Conservation (phyloP, 2,329 filamentous ascomycete species). For the Dichotomopilus funicola region DNA sequence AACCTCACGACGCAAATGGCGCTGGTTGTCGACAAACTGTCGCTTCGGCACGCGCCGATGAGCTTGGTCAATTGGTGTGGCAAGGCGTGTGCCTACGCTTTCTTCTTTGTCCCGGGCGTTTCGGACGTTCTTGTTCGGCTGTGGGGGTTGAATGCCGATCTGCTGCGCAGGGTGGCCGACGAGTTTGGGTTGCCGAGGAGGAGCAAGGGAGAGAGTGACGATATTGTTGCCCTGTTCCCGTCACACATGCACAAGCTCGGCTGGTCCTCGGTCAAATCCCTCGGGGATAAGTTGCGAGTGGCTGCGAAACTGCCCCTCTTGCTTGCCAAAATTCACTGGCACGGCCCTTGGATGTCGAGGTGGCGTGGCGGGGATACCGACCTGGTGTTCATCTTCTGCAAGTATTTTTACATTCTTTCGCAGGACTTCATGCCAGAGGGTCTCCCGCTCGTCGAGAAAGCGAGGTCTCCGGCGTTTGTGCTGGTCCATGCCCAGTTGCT, state of each 20-base stretch:
- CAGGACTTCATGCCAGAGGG: conserved; percentile 62
- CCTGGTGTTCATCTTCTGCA: conserved; percentile 85
- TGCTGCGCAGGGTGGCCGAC: conserved; percentile 64
- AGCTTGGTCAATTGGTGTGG: conserved; percentile 79
- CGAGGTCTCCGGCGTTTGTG: conserved; percentile 67
- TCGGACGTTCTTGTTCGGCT: conserved; percentile 76
- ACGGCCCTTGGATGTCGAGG: conserved; percentile 73
- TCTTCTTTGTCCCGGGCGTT: conserved; percentile 84
- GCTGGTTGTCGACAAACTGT: conserved; percentile 85
- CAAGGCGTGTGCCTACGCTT: conserved; percentile 86
- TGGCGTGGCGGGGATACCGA: conserved; percentile 88
- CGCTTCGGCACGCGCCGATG: conserved; percentile 58
- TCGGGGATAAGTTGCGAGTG: conserved; percentile 55
- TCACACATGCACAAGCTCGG: conserved; percentile 51
- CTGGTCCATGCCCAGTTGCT: conserved; percentile 78
- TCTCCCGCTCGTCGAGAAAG: conserved; percentile 48
- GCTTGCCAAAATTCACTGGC: conserved; percentile 71
- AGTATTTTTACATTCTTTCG: conserved; percentile 75
- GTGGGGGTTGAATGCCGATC: conserved; percentile 65
- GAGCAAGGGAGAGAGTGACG: conserved; percentile 51
- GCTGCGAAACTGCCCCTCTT: conserved; percentile 59
- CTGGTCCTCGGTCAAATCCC: conserved; percentile 46
- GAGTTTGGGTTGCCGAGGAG: conserved; percentile 59
- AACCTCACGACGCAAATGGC: conserved; percentile 79
- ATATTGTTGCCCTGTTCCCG: conserved; percentile 65